Evolutionary conservation across 2,329 filamentous ascomycete species (phyloP), one percentile per base, ranked within the genome.

Genomic region (Penicillium sp.): DNA sequence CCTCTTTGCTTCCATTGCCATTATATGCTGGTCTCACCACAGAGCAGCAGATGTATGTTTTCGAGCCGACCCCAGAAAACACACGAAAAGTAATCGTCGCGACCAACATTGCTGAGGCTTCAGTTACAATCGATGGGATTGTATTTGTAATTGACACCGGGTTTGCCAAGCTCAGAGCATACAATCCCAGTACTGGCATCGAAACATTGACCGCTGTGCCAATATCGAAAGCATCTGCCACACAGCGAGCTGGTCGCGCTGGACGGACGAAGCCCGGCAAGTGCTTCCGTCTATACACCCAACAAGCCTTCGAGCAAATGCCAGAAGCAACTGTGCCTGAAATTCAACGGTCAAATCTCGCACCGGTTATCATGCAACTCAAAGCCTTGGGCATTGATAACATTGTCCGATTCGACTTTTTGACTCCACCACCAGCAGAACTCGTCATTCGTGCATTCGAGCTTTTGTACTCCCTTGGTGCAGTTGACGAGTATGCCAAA

Each of bases 361-460:
- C 92, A 0, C 88, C 90, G 0, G 84, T 90, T 2, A 81, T 97
- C 33, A 77, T 99, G 36, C 92, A 97, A 63, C 82, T 99, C 33
- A 95, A 97, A 71, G 92, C 93, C 1, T 77, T 99, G 1, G 93
- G 93, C 0, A 95, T 97, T 58, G 91, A 96, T 68, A 97, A 99
- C 60, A 84, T 97, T 29, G 82, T 89, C 4, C 84, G 89, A 4
- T 99, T 97, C 67, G 84, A 91, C 61, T 99, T 92, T 65, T 74
- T 96, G 43, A 92, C 88, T 3, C 77, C 89, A 2, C 93, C 93
- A 10, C 90, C 93, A 0, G 83, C 90, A 0, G 85, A 92, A 61
- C 81, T 95, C 27, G 81, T 97, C 69, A 82, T 87, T 36, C 88
- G 90, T 54, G 93, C 88, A 0, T 80, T 96, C 2, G 92, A 97